These are phyloP conservation scores for Acacia acuminata DNA, from an alignment of 306 rosid genomes.

Conservation along the genomic window DNA sequence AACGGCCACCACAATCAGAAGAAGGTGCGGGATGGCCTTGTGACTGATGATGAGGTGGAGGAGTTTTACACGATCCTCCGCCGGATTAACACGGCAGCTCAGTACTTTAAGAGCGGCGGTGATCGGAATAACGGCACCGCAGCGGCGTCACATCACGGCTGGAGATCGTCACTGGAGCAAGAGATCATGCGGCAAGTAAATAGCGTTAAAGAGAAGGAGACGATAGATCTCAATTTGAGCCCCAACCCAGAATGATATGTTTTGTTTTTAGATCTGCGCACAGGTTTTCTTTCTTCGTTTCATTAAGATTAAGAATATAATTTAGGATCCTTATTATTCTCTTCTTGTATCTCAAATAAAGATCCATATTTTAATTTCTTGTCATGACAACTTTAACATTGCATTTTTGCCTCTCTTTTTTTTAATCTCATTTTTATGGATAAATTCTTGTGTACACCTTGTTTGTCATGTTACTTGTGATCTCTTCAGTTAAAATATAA, in stretches of 20 bases:
- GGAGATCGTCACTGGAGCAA: conserved; percentile 33
- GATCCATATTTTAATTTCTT: not conserved
- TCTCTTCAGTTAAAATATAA: too few species aligned
- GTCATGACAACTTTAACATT: not conserved
- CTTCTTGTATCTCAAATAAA: too few species aligned
- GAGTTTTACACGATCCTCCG: conserved; percentile 50
- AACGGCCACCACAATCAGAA: conserved; percentile 9
- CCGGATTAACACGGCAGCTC: conserved; percentile 34
- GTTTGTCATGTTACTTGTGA: too few species aligned
- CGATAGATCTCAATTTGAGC: conserved; percentile 33
- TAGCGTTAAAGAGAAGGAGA: not conserved
- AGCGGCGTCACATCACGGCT: not conserved
- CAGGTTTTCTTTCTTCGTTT: not conserved
- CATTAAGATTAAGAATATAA: too few species aligned
- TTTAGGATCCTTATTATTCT: too few species aligned
- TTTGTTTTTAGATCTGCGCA: too few species aligned
- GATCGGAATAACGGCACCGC: not conserved
- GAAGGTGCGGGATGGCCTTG: conserved; percentile 31
- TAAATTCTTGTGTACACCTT: too few species aligned
- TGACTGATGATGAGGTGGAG: conserved; percentile 47
- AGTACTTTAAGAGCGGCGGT: conserved; percentile 28
- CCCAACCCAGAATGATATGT: conserved; percentile 12
- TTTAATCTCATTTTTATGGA: too few species aligned
- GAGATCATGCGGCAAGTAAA: conserved; percentile 15
- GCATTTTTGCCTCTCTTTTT: too few species aligned